Percentiles rank a stretch among this genome's conserved stretches.
These are phyloP conservation scores for Mucor saturninus DNA, from an alignment of 371 early-diverging fungal genomes.

Conservation along the genomic window DNA sequence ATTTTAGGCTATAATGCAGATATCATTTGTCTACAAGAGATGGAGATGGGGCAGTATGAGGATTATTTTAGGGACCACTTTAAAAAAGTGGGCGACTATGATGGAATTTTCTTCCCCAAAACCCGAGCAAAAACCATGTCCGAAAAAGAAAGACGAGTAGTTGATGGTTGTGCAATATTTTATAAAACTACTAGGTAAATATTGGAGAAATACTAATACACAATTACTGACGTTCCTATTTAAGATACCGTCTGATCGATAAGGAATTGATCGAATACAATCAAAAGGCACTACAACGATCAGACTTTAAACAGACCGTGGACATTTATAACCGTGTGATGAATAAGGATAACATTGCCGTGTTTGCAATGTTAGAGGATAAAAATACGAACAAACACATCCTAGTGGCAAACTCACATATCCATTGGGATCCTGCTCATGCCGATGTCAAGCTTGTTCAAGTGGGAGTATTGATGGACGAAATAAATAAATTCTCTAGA, in stretches of 20 bases:
- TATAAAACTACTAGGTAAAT: slow-evolving; percentile 82
- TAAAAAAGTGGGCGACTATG: slow-evolving; percentile 79
- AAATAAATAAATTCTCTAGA: slow-evolving; percentile 64
- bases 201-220: not conserved
- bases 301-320: slow-evolving; percentile 88
- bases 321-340: slow-evolving; percentile 95
- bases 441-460: slow-evolving; percentile 99
- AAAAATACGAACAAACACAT: slow-evolving; percentile 72
- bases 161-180: slow-evolving; percentile 99
- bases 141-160: slow-evolving; percentile 84
- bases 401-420: slow-evolving; percentile 92
- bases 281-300: slow-evolving; percentile 86
- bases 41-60: slow-evolving; percentile 86
- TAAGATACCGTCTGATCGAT: slow-evolving; percentile 63
- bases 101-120: slow-evolving; percentile 94
- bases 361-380: slow-evolving; percentile 85
- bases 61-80: slow-evolving; percentile 83
- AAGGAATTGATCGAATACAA: slow-evolving; percentile 91
- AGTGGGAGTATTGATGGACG: slow-evolving; percentile 95
- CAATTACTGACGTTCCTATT: not conserved
- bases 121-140: slow-evolving; percentile 92
- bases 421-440: slow-evolving; percentile 94
- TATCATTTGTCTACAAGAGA: slow-evolving; percentile 90
- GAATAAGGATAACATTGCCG: slow-evolving; percentile 97
- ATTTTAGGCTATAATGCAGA: slow-evolving; percentile 89